Evolutionary conservation across 2,329 filamentous ascomycete species (phyloP).

Genomic region (Volutella citrinella): DNA sequence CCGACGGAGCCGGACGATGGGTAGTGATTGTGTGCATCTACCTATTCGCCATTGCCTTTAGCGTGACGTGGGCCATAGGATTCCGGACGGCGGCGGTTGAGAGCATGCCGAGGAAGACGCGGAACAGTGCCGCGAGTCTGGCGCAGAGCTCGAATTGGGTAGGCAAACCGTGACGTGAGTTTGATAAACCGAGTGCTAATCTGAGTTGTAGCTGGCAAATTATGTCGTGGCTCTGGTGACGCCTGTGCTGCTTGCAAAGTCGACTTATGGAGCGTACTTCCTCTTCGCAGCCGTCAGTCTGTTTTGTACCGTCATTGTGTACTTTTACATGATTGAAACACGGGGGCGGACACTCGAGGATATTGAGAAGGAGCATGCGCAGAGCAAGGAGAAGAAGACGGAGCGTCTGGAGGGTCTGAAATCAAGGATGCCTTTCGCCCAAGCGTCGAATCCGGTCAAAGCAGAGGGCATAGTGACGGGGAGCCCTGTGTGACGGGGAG

Average conservation of each 20-base stretch:
- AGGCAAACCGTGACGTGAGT: no score
- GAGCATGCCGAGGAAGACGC: slow-evolving; percentile 52
- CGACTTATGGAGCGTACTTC: slow-evolving; percentile 42
- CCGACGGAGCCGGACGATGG: slow-evolving; percentile 41
- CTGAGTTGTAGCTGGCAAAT: slow-evolving; percentile 33
- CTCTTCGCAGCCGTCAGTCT: slow-evolving; percentile 41
- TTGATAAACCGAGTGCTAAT: slow-evolving; percentile 1
- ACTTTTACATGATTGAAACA: slow-evolving; percentile 42
- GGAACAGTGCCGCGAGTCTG: slow-evolving; percentile 52
- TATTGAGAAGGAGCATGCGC: slow-evolving; percentile 25
- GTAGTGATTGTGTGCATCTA: slow-evolving; percentile 51
- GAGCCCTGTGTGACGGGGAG: no score
- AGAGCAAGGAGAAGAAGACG: slow-evolving; percentile 1
- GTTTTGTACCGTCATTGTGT: slow-evolving; percentile 33
- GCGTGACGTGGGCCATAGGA: slow-evolving; percentile 49
- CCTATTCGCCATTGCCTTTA: slow-evolving; percentile 44
- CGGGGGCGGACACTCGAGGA: slow-evolving; percentile 39
- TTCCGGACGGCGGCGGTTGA: slow-evolving; percentile 54
- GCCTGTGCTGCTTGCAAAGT: slow-evolving; percentile 36
- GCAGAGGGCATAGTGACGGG: no score
- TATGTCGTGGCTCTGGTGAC: slow-evolving; percentile 45
- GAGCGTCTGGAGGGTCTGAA: no score
- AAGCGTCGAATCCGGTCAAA: no score
- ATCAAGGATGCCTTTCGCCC: no score
- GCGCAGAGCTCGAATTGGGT: slow-evolving; percentile 54